These are phyloP conservation scores for Narthecium ossifragum DNA, from an alignment of 106 monocot genomes.

Conservation along the genomic window DNA sequence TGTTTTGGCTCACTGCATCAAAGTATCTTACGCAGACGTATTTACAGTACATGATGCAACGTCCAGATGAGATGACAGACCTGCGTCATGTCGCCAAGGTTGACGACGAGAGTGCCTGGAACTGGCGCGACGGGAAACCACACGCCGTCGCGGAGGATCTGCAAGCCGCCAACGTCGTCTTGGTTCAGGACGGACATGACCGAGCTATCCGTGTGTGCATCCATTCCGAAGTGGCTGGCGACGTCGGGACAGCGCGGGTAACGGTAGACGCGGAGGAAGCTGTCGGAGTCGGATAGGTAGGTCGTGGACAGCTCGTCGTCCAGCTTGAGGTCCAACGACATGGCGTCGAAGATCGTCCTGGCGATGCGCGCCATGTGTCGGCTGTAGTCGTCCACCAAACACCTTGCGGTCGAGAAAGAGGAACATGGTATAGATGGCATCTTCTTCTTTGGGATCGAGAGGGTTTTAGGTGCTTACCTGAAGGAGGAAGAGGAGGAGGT, in stretches of 20 bases:
- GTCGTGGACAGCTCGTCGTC: conserved; percentile 1
- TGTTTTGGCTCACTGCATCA: too few species aligned
- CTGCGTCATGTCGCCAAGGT: conserved; percentile 68
- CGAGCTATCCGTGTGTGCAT: conserved; percentile 71
- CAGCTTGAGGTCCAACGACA: conserved; percentile 26
- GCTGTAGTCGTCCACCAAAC: conserved; percentile 24
- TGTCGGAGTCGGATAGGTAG: conserved; percentile 29
- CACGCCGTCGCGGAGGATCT: conserved; percentile 26
- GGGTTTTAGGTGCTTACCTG: background rate
- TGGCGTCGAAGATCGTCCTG: conserved; percentile 27
- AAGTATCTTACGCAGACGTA: too few species aligned
- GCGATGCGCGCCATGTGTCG: conserved; percentile 40
- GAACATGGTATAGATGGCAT: background rate
- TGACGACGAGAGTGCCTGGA: conserved; percentile 39
- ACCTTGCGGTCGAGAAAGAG: background rate
- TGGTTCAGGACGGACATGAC: conserved; percentile 39
- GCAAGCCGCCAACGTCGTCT: conserved; percentile 54
- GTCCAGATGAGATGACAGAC: conserved; percentile 16
- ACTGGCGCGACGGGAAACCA: conserved; percentile 49
- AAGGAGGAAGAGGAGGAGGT: background rate
- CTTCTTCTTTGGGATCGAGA: background rate
- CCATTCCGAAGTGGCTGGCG: conserved; percentile 35
- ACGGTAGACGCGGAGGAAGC: conserved; percentile 42
- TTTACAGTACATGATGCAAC: too few species aligned
- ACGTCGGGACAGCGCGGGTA: conserved; percentile 37